These are phyloP conservation scores for Coemansia sp. DNA, from an alignment of 192 early-diverging fungal species.

Conservation along the genomic window DNA sequence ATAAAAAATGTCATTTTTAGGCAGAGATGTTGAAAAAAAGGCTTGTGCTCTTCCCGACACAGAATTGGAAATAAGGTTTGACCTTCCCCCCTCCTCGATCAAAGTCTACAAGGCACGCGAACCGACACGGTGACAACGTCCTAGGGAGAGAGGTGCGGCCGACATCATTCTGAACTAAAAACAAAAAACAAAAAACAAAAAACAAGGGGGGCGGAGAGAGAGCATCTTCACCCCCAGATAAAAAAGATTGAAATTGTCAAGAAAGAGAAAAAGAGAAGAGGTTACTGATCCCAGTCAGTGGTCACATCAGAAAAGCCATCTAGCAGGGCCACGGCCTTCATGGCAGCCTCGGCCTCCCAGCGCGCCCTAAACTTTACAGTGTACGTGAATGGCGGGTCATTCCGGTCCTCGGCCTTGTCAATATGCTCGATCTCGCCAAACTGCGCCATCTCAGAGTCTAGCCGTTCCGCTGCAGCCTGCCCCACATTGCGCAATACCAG, in stretches of 20 bases:
- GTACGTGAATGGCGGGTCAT: conserved; percentile 31
- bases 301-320: conserved; percentile 27
- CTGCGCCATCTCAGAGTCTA: conserved; percentile 38
- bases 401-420: conserved; percentile 15
- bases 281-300: conserved; percentile 32
- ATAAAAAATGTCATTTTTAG: not conserved
- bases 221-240: not conserved
- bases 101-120: too few relatives aligned
- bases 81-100: too few relatives aligned
- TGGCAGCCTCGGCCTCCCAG: conserved; percentile 44
- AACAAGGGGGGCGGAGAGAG: not conserved
- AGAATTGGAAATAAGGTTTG: too few relatives aligned
- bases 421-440: conserved; percentile 41
- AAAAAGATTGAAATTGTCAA: conserved; percentile 4
- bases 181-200: not conserved
- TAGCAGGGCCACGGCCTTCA: conserved; percentile 21
- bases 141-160: too few relatives aligned
- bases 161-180: too few relatives aligned
- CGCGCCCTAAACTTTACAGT: conserved; percentile 32
- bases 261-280: not conserved
- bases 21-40: not conserved
- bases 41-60: too few relatives aligned
- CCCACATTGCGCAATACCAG: conserved; percentile 34
- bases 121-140: too few relatives aligned
- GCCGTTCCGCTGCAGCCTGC: conserved; percentile 24